These are phyloP conservation scores for Fusarium graminum DNA, from an alignment of 2,329 filamentous ascomycete species.

Conservation along the genomic window DNA sequence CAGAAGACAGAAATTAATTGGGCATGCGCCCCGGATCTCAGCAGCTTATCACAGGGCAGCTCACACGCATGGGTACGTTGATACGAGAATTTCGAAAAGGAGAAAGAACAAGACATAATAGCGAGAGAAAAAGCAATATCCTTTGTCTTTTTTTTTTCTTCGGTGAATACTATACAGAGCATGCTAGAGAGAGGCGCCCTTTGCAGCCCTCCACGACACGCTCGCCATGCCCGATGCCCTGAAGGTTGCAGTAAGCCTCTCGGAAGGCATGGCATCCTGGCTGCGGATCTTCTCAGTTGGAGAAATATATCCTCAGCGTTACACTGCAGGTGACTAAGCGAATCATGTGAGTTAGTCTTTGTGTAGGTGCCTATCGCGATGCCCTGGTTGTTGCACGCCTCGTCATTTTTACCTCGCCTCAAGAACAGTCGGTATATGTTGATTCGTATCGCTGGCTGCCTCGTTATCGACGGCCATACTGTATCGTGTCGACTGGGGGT, in stretches of 20 bases:
- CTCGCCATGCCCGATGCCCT: slow-evolving; percentile 24
- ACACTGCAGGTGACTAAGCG: slow-evolving; percentile 37
- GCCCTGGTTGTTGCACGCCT: slow-evolving; percentile 11
- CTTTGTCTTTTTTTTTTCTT: slow-evolving; percentile 3
- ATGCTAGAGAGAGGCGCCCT: slow-evolving; percentile 15
- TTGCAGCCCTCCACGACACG: slow-evolving; percentile 30
- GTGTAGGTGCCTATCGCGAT: slow-evolving; percentile 12
- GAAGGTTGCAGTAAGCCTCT: slow-evolving; percentile 27
- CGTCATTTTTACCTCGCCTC: slow-evolving; percentile 2
- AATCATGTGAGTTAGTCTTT: slow-evolving; percentile 7
- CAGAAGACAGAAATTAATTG: slow-evolving; percentile 29
- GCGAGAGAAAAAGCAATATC: slow-evolving; percentile 23
- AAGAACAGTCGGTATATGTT: slow-evolving; percentile 1
- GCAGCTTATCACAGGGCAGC: slow-evolving; percentile 27
- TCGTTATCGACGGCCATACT: slow-evolving; percentile 8
- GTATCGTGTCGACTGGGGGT: slow-evolving; percentile 5
- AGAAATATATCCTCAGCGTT: slow-evolving; percentile 40
- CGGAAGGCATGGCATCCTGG: slow-evolving; percentile 43
- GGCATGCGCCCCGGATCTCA: slow-evolving; percentile 28
- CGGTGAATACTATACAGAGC: background rate
- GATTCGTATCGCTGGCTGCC: slow-evolving; percentile 14
- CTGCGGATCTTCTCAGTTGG: slow-evolving; percentile 43
- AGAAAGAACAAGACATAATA: background rate
- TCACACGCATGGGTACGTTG: slow-evolving; percentile 31
- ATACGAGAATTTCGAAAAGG: slow-evolving; percentile 16